Base-by-base conservation (phyloP, 805 yeast genomes). In the Limtongia smithiae region DNA sequence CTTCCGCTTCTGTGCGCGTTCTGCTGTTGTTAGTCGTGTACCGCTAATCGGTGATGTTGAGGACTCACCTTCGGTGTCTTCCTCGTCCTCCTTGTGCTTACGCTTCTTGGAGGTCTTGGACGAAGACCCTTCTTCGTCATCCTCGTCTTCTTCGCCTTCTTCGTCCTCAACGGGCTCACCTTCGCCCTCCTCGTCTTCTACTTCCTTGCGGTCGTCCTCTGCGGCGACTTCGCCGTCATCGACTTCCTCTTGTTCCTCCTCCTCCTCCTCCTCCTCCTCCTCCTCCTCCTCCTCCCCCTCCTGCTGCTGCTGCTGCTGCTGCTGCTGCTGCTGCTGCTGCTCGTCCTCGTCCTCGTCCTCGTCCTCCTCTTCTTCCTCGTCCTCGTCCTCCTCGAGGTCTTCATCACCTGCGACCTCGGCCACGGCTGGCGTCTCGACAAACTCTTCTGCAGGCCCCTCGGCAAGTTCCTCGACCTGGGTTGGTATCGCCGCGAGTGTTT, bases 1-100 rank as follows among this genome's bases (percentile, higher is more conserved):
- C 48, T 76, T 73, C 12, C 93, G 71, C 17, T 66, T 66, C 49
- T 64, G 67, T 51, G 77, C 77, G 48, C 64, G 67, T 43, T 57
- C 61, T 55, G n/a, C n/a, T n/a, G n/a, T n/a, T n/a, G n/a, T n/a
- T n/a, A n/a, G n/a, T n/a, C n/a, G n/a, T n/a, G n/a, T n/a, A n/a
- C n/a, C n/a, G n/a, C n/a, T n/a, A n/a, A n/a, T n/a, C n/a, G n/a
- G n/a, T n/a, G n/a, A n/a, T n/a, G n/a, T n/a, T n/a, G n/a, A n/a
- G n/a, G n/a, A 45, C 55, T 24, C 36, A 47, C 53, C 58, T 24
- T 48, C 54, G 28, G 40, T 45, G 25, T 52, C 57, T 18, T 21
- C 53, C 8, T 48, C 49, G 9, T 40, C 44, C 15, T n/a, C 31
- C 37, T 22, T 37, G 30, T 43, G 42, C 32, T 41, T 41, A 9